Evolutionary conservation across 1,284 basidiomycete species (phyloP).

Genomic region (Phenoliferia sp.): DNA sequence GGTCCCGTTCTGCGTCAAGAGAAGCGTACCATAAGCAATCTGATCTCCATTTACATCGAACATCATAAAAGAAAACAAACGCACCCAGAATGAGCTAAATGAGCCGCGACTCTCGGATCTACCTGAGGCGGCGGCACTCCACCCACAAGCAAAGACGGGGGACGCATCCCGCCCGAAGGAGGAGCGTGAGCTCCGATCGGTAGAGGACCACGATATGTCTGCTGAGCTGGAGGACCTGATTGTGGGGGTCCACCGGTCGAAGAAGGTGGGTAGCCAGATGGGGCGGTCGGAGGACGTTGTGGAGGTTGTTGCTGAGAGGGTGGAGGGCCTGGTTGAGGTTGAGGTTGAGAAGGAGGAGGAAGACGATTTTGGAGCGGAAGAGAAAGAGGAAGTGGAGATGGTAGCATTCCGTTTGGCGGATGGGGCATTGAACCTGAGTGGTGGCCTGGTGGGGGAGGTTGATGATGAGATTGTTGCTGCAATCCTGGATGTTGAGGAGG

Average conservation of each 20-base stretch:
- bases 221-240: neutral
- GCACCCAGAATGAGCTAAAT: slow-evolving; percentile 24
- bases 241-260: neutral
- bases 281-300: neutral
- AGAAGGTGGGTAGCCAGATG: neutral
- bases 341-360: neutral
- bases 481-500: neutral
- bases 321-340: neutral
- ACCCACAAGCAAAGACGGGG: neutral
- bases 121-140: neutral
- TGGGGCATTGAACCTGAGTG: neutral
- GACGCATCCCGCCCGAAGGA: neutral
- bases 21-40: neutral
- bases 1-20: slow-evolving; percentile 9
- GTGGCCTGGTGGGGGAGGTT: neutral
- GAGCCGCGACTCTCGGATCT: slow-evolving; percentile 7
- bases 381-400: neutral
- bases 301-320: neutral
- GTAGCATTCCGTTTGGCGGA: slow-evolving; percentile 4
- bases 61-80: neutral
- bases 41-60: neutral
- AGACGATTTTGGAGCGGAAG: neutral
- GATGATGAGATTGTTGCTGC: too few species aligned
- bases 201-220: neutral
- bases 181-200: neutral